A percentile compares a stretch with the other conserved stretches of the same genome.
Evolutionary conservation across 352 stramenopile genomes (phyloP).

Genomic region (Sclerospora graminicola): DNA sequence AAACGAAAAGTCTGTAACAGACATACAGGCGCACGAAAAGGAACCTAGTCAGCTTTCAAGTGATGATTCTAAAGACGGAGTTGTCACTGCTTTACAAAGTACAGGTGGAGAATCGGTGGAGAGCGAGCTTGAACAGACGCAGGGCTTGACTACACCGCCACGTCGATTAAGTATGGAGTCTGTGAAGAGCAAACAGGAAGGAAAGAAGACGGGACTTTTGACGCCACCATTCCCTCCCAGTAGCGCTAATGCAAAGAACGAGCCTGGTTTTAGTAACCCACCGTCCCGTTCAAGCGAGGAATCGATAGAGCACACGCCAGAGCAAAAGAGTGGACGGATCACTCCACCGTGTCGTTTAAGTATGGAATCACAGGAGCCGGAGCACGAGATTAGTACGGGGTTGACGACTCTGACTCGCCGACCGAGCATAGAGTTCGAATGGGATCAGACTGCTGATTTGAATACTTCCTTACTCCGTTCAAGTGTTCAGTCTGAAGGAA

Average conservation of each 20-base stretch:
- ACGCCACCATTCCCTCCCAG: constrained; percentile 1
- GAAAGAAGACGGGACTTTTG: constrained; percentile 2
- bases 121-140: neutral
- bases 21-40: neutral
- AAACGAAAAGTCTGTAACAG: constrained; percentile 4
- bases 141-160: neutral
- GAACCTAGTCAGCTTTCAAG: neutral
- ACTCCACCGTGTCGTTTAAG: too few relatives aligned
- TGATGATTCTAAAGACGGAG: neutral
- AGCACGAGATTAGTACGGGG: too few relatives aligned
- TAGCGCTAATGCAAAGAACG: constrained; percentile 2
- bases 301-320: neutral
- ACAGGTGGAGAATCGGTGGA: constrained; percentile 5
- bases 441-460: too few relatives aligned
- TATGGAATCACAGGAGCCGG: too few relatives aligned
- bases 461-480: too few relatives aligned
- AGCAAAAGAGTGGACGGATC: too few relatives aligned
- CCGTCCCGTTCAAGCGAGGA: neutral
- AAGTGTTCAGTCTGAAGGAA: too few relatives aligned
- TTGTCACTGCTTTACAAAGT: neutral
- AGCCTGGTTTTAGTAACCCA: neutral
- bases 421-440: too few relatives aligned
- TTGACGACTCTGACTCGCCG: too few relatives aligned
- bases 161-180: constrained; percentile 2
- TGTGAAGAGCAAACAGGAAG: neutral